phyloP scores from a whole-genome alignment of 1,284 basidiomycete genomes.

The Xanthoconium separans region DNA sequence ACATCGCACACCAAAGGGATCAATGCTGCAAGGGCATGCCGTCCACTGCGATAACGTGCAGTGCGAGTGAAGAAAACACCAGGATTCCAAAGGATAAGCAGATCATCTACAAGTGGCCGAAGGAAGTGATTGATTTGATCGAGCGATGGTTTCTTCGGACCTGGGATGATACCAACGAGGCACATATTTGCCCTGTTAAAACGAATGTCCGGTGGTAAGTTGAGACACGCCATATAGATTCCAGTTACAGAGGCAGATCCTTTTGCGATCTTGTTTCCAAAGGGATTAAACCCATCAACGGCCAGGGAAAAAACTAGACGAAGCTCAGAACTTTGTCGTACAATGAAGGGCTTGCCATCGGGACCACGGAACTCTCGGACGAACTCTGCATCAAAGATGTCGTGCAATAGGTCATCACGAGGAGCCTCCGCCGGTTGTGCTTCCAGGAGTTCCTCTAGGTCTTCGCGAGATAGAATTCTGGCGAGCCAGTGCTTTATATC shows the following conservation, averaged over 20 bases:
- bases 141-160: neutral
- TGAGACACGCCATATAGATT: conserved; percentile 34
- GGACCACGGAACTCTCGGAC: conserved; percentile 28
- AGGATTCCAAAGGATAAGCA: conserved; percentile 17
- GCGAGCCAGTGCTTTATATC: too few relatives aligned
- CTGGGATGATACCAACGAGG: neutral
- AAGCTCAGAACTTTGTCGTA: conserved; percentile 12
- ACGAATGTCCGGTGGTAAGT: conserved; percentile 6
- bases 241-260: conserved; percentile 33
- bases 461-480: too few relatives aligned
- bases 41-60: too few relatives aligned
- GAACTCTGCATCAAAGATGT: conserved; percentile 33
- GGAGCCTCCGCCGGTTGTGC: too few relatives aligned
- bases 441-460: too few relatives aligned
- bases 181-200: neutral
- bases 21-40: too few relatives aligned
- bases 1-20: neutral
- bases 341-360: conserved; percentile 24
- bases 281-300: conserved; percentile 42
- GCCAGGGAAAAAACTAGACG: conserved; percentile 27
- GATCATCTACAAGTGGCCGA: conserved; percentile 26
- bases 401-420: neutral
- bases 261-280: conserved; percentile 28
- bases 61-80: conserved; percentile 3
- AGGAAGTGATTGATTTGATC: conserved; percentile 25